A percentile compares a stretch with the other conserved stretches of the same genome.
phyloP scores from a whole-genome alignment of 805 yeast genomes.

The Schizosaccharomyces japonicus region DNA sequence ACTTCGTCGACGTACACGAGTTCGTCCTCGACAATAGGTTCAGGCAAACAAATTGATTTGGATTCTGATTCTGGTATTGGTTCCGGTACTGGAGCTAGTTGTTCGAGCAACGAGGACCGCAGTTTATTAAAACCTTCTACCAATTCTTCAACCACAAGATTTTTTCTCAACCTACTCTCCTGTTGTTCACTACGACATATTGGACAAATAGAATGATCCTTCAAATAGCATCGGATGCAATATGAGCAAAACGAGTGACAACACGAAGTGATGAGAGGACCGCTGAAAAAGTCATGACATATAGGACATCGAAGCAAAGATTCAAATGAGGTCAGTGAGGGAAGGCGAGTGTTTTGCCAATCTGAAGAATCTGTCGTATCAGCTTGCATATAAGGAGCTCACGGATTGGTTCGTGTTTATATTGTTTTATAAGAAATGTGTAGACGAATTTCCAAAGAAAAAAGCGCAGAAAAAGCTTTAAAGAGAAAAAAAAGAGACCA shows the following conservation, averaged over 20 bases:
- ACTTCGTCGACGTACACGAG: background rate
- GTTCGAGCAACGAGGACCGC: background rate
- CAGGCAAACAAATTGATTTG: background rate
- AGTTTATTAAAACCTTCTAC: slow-evolving; percentile 16
- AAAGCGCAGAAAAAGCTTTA: too few species aligned
- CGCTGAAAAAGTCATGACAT: slow-evolving; percentile 57
- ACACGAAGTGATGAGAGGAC: slow-evolving; percentile 69
- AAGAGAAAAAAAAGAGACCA: too few species aligned
- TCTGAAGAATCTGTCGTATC: background rate
- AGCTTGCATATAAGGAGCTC: too few species aligned
- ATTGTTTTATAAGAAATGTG: too few species aligned
- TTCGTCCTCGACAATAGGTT: background rate
- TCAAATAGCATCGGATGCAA: slow-evolving; percentile 52
- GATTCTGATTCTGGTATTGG: background rate
- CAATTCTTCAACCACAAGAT: slow-evolving; percentile 47
- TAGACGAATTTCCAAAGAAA: too few species aligned
- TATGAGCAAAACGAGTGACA: slow-evolving; percentile 75
- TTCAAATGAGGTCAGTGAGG: slow-evolving; percentile 33
- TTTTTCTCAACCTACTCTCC: slow-evolving; percentile 46
- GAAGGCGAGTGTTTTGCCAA: background rate
- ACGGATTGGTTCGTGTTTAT: too few species aligned
- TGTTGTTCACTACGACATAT: slow-evolving; percentile 46
- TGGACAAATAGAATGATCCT: slow-evolving; percentile 44
- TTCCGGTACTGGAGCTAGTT: background rate
- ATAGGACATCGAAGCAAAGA: slow-evolving; percentile 58